Base-by-base conservation (phyloP, 2,329 filamentous ascomycete species). In the Trichoderma breve region DNA sequence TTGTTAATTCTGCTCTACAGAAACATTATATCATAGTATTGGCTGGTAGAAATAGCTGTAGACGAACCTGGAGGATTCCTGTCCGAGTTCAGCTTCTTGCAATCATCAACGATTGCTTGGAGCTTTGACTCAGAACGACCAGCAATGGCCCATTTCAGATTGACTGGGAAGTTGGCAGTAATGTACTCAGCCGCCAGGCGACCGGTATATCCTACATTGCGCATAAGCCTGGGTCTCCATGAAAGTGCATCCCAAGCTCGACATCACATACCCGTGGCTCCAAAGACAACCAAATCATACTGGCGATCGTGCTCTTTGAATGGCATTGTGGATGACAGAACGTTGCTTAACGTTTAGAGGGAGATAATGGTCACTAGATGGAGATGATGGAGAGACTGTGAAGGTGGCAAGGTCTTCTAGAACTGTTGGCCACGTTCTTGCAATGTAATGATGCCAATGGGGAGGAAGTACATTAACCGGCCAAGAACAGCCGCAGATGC, bases 111-210 rank as follows among this genome's bases (percentile, higher is more conserved):
- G 12, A 98, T 81, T 53, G 83, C 82, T 75, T 92, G 87, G 5
- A 98, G 86, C 81, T 97, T 97, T 63, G 86, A 83, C 63, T 86
- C 84, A n/a, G 93, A 95, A 30, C 95, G 92, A 34, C 95, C 95
- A 60, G 94, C 93, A 70, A 98, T 85, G 15, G 93, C 95, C 95
- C 95, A 98, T 84, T 90, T 94, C 73, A 97, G 81, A 79, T 93
- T 88, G 21, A 92, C 93, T 0, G 94, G 92, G 1, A 94, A 84
- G 74, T 88, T 83, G 15, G 86, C 86, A 67, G 90, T 86, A 77
- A 97, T 91, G 81, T 96, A 90, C 80, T 97, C 91, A 32, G 91
- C 91, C 3, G 90, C 90, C 75, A 92, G 86, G 75, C 89, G 91
- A 51, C 95, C 95, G 0, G 95, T 98, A 82, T 97, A 97, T 32